These are phyloP conservation scores for Stachybotrys chartarum DNA, from an alignment of 2,329 filamentous ascomycete species.

Conservation along the genomic window DNA sequence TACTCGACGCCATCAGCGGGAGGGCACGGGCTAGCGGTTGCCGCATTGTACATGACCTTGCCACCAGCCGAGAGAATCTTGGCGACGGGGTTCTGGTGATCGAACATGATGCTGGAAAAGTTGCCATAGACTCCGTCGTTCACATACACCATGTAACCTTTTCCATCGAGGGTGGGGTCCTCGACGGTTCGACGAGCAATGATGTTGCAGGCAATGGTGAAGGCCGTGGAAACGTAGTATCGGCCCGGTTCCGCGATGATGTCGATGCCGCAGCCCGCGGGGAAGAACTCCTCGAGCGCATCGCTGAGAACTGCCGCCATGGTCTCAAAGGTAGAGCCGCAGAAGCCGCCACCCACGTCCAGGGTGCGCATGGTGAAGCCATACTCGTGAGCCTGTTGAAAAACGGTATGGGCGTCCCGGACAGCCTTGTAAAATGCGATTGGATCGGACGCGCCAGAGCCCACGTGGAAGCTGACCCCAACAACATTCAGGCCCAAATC, in stretches of 20 bases:
- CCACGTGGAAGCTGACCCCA: conserved; percentile 96
- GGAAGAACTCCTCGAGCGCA: conserved; percentile 84
- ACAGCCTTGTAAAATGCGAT: conserved; percentile 86
- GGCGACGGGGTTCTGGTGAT: conserved; percentile 87
- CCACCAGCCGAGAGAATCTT: conserved; percentile 64
- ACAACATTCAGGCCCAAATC: conserved; percentile 83
- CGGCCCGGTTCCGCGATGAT: conserved; percentile 95
- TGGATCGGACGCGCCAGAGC: conserved; percentile 93
- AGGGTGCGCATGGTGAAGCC: conserved; percentile 81
- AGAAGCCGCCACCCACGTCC: conserved; percentile 92
- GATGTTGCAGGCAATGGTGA: conserved; percentile 91
- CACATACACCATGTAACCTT: conserved; percentile 92
- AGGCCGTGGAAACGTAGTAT: conserved; percentile 90
- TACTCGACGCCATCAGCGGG: conserved; percentile 62
- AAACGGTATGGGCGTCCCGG: conserved; percentile 78
- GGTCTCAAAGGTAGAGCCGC: conserved; percentile 79
- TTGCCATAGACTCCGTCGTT: conserved; percentile 98
- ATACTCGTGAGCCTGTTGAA: conserved; percentile 70
- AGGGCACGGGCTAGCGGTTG: conserved; percentile 38
- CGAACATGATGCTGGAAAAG: conserved; percentile 98
- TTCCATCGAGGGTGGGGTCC: conserved; percentile 56
- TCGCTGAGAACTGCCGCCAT: conserved; percentile 77
- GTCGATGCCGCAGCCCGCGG: conserved; percentile 60
- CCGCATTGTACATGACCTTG: conserved; percentile 50
- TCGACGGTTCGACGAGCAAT: conserved; percentile 89